Conservation (phyloP, 2,329 filamentous ascomycete genomes). For the Pseudogymnoascus sp. region DNA sequence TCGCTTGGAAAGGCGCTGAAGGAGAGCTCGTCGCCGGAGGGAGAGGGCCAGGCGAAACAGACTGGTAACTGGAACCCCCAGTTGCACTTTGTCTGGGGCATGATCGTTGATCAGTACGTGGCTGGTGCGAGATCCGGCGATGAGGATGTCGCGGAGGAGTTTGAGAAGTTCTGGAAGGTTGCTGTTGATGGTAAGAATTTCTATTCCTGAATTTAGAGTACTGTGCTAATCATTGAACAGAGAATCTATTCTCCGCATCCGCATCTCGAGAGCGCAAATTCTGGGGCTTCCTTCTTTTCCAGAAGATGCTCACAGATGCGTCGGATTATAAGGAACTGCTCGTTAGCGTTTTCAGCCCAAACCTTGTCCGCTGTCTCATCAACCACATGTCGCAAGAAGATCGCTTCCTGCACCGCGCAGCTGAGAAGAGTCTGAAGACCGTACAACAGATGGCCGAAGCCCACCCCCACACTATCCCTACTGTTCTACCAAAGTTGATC, state of each 20-base stretch:
- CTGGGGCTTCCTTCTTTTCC: slow-evolving; percentile 82
- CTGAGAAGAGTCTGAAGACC: slow-evolving; percentile 65
- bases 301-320: slow-evolving; percentile 57
- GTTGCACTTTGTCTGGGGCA: slow-evolving; percentile 80
- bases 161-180: slow-evolving; percentile 76
- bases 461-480: slow-evolving; percentile 50
- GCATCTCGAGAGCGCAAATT: slow-evolving; percentile 86
- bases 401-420: slow-evolving; percentile 71
- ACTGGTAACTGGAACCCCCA: slow-evolving; percentile 72
- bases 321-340: slow-evolving; percentile 42
- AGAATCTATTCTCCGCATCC: slow-evolving; percentile 72
- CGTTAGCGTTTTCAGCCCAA: slow-evolving; percentile 66
- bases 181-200: slow-evolving; percentile 69
- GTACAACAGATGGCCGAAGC: slow-evolving; percentile 58
- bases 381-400: slow-evolving; percentile 75
- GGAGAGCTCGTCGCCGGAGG: slow-evolving; percentile 54
- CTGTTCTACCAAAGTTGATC: slow-evolving; percentile 60
- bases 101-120: slow-evolving; percentile 56
- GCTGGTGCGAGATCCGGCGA: slow-evolving; percentile 27
- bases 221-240: slow-evolving; percentile 35
- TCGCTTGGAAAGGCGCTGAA: slow-evolving; percentile 71
- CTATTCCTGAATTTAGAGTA: neutral
- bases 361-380: slow-evolving; percentile 72
- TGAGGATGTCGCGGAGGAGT: slow-evolving; percentile 34
- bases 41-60: slow-evolving; percentile 32